phyloP scores from a whole-genome alignment of 2,329 filamentous ascomycete species.

The Trichoderma sp. region DNA sequence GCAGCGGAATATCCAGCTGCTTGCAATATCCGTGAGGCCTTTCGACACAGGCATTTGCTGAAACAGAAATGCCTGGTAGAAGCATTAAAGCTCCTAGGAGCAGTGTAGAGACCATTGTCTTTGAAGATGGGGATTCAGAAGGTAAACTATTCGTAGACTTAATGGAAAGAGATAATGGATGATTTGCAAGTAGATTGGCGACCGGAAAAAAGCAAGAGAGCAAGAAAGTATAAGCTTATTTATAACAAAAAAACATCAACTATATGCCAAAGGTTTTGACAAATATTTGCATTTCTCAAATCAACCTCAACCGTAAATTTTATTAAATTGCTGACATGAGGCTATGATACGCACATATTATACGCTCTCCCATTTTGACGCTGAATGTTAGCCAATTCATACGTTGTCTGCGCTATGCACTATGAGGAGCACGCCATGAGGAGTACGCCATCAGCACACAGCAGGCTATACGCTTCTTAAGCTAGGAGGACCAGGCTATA shows the following conservation, averaged over 20 bases:
- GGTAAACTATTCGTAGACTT: not conserved
- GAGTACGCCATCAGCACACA: not conserved
- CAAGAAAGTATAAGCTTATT: not conserved
- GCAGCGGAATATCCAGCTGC: not conserved
- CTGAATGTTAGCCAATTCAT: not conserved
- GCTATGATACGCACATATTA: not conserved
- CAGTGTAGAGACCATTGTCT: not conserved
- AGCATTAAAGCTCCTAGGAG: not conserved
- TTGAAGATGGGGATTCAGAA: not conserved
- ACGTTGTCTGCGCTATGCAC: not conserved
- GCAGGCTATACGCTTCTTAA: not conserved
- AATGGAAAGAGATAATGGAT: not conserved
- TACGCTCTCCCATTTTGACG: not conserved
- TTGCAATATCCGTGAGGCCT: conserved; percentile 13
- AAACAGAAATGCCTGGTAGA: not conserved
- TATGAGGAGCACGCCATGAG: not conserved
- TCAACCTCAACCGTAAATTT: not conserved
- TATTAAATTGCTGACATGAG: not conserved
- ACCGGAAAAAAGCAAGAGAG: too few species aligned
- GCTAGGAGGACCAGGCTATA: not conserved
- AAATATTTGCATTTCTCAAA: not conserved
- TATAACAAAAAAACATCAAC: not conserved
- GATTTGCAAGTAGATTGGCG: not conserved
- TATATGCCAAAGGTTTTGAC: not conserved
- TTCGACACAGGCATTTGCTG: not conserved